phyloP scores from a whole-genome alignment of 192 early-diverging fungal species.

The Endogone sp. region DNA sequence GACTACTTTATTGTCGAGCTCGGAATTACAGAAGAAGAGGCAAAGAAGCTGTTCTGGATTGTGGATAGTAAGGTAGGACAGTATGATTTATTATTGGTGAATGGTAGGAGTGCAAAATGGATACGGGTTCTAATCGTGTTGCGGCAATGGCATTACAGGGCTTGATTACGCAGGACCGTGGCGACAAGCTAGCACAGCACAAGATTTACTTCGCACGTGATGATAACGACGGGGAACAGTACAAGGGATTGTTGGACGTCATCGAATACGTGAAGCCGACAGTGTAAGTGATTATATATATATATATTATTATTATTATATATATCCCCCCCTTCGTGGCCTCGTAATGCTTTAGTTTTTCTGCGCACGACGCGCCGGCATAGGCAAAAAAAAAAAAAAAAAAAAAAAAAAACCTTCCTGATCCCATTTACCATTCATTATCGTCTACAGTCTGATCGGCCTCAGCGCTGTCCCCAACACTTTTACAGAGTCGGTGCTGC shows the following conservation, averaged over 20 bases:
- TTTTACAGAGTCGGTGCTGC: constrained; percentile 69
- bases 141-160: constrained; percentile 36
- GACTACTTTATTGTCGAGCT: constrained; percentile 79
- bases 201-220: constrained; percentile 84
- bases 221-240: constrained; percentile 82
- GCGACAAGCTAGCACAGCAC: constrained; percentile 78
- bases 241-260: constrained; percentile 64
- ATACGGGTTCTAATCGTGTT: no score
- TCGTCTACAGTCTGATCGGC: constrained; percentile 69
- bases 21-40: constrained; percentile 67
- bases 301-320: neutral
- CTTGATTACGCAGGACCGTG: constrained; percentile 83
- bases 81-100: no score
- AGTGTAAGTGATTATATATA: constrained; percentile 22
- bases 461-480: constrained; percentile 75
- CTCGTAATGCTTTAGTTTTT: no score
- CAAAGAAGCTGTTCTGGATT: constrained; percentile 74
- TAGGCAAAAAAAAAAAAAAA: no score
- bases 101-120: no score
- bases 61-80: constrained; percentile 74
- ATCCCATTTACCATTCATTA: neutral
- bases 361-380: no score
- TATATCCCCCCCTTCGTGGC: neutral
- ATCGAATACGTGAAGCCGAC: constrained; percentile 89
- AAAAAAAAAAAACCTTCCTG: no score